A percentile compares a stretch with the other conserved stretches of the same genome.
These are phyloP conservation scores for Dittrichia graveolens DNA, from an alignment of 129 eudicot genomes.

Conservation along the genomic window DNA sequence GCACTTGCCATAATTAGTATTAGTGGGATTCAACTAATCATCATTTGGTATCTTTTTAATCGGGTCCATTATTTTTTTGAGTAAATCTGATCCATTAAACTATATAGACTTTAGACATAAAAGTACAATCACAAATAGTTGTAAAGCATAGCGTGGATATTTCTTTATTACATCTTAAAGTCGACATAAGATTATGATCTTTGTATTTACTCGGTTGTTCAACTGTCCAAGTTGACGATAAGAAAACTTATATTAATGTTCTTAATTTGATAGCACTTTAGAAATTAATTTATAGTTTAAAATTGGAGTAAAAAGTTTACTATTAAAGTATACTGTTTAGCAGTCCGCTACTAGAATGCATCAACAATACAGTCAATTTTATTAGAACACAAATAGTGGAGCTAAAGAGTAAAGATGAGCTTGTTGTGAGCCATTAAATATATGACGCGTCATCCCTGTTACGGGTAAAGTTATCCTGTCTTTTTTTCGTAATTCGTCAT, in stretches of 20 bases:
- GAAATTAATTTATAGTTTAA: background rate
- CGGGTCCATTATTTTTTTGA: no score
- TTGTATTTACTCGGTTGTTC: background rate
- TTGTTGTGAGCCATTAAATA: no score
- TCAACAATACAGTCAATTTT: background rate
- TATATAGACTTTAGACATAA: background rate
- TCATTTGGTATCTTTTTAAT: background rate
- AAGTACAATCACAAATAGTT: background rate
- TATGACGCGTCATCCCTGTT: no score
- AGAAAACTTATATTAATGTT: background rate
- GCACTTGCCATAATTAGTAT: background rate
- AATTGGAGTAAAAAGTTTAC: background rate
- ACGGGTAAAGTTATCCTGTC: no score
- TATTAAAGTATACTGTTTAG: background rate
- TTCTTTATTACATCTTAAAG: background rate
- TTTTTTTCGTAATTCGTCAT: no score
- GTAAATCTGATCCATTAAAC: background rate
- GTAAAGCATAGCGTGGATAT: background rate
- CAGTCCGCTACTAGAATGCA: background rate
- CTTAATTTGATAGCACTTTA: constrained; percentile 1
- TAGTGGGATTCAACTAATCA: background rate
- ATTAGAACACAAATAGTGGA: no score
- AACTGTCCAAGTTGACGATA: background rate
- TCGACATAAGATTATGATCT: background rate
- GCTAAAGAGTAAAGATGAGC: no score